Evolutionary conservation across 768 basidiomycete species (phyloP), one percentile per base, ranked within the genome.

Genomic region (Boletus pseudo-olivaceus): DNA sequence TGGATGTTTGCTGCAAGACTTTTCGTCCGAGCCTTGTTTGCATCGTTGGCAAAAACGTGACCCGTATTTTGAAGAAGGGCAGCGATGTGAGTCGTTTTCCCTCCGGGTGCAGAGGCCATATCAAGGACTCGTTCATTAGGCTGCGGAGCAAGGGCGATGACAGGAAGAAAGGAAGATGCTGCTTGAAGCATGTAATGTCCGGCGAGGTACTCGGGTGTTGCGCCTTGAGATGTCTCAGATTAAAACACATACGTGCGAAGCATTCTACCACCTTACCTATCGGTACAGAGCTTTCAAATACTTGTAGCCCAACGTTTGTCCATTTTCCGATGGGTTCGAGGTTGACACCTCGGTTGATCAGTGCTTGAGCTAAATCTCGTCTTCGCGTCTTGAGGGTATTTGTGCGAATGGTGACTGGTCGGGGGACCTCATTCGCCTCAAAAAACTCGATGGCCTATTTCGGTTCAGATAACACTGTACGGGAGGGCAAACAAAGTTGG

Each of bases 171-270:
- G 1, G 97, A 98, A 6, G 94, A 96, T 11, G 97, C 97, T 7
- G 97, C 93, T 77, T 99, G 97, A 26, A 98, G 88, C 92, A 99
- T 98, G 73, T 99, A 99, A 69, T 99, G 95, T 3, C 97, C 97
- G 0, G 97, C 94, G 37, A 99, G 84, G 73, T 99, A 99, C 75
- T 99, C 97, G 11, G 97, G 97, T 2, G 97, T 98, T 7, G 97
- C 97, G 69, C 90, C 86, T 87, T 61, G 33, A 32, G 39, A 49
- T 14, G 14, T 6, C 20, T 29, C 39, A 10, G 12, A 26, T 47
- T 41, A 47, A 38, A n/a, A 52, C 7, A 46, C 35, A 20, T 32
- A 47, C 42, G n/a, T 19, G 32, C 32, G 17, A 27, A 47, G 6
- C n/a, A 19, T 23, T n/a, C 29, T 33, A 49, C 20, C 42, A 19